These are phyloP conservation scores for Sergeia podlipaevii DNA, from an alignment of 208 protist species.

Conservation along the genomic window DNA sequence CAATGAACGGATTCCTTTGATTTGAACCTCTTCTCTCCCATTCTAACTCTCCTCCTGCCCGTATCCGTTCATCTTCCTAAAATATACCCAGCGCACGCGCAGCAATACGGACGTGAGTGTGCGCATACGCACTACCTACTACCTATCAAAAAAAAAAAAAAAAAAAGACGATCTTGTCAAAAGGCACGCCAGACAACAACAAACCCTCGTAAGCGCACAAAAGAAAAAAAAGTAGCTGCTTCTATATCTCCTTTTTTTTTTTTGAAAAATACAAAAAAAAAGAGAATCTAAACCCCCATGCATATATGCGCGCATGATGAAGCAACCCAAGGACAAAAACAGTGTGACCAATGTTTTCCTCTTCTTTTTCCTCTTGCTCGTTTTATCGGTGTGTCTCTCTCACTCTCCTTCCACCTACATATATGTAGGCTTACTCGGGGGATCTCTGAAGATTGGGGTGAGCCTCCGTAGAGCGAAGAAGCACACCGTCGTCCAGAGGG, in stretches of 20 bases:
- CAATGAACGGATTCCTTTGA: too few species aligned
- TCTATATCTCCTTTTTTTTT: slow-evolving; percentile 15
- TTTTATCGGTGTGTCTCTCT: slow-evolving; percentile 1
- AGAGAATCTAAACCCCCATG: neutral
- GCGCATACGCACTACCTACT: too few species aligned
- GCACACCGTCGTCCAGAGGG: slow-evolving; percentile 67
- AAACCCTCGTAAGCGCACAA: neutral
- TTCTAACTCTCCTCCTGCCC: too few species aligned
- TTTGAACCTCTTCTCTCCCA: too few species aligned
- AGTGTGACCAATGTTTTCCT: neutral
- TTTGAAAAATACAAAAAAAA: neutral
- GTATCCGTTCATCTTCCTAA: too few species aligned
- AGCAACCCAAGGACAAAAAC: neutral
- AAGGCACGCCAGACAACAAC: neutral
- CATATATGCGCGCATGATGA: neutral
- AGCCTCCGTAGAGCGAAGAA: slow-evolving; percentile 59
- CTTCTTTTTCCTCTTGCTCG: neutral
- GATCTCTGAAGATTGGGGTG: slow-evolving; percentile 87
- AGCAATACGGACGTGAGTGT: too few species aligned
- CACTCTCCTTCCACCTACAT: neutral
- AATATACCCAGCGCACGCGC: too few species aligned
- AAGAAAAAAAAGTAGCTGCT: neutral
- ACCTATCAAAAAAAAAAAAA: too few species aligned
- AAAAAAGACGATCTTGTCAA: slow-evolving; percentile 4
- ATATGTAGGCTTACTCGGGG: slow-evolving; percentile 36